Conservation (phyloP, 352 stramenopile species). For the Phytophthora vignae region DNA sequence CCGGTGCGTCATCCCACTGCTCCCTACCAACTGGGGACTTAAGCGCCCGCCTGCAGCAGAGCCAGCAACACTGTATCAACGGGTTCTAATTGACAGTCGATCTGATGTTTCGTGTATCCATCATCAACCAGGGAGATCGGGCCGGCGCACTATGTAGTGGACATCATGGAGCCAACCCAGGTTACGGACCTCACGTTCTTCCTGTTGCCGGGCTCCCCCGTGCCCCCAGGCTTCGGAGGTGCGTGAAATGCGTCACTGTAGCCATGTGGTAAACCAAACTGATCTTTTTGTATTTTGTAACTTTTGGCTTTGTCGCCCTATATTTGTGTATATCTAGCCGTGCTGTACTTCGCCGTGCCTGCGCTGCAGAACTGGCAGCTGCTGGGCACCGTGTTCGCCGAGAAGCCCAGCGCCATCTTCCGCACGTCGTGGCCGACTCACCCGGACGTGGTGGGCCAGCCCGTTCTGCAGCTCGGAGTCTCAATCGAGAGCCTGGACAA, state of each 20-base stretch:
- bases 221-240: slow-evolving; percentile 67
- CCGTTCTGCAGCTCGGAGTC: slow-evolving; percentile 69
- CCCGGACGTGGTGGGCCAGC: slow-evolving; percentile 63
- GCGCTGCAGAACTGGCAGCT: slow-evolving; percentile 77
- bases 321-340: slow-evolving; percentile 33
- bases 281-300: not conserved
- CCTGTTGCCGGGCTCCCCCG: slow-evolving; percentile 64
- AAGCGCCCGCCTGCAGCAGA: not conserved
- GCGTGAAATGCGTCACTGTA: slow-evolving; percentile 3
- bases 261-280: slow-evolving; percentile 17
- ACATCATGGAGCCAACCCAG: slow-evolving; percentile 62
- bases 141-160: slow-evolving; percentile 67
- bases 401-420: slow-evolving; percentile 78
- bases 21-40: not conserved
- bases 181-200: slow-evolving; percentile 85
- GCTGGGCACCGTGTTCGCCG: slow-evolving; percentile 73
- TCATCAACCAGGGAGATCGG: slow-evolving; percentile 54
- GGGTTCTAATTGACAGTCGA: not conserved
- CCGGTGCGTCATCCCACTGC: slow-evolving; percentile 28
- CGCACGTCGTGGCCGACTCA: slow-evolving; percentile 72
- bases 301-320: slow-evolving; percentile 5
- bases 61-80: not conserved
- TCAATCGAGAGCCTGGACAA: slow-evolving; percentile 79
- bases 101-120: not conserved
- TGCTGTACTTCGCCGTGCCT: slow-evolving; percentile 78